These are phyloP conservation scores for Pseudoneurospora amorphoporcata DNA, from an alignment of 495 filamentous ascomycete species.

Conservation along the genomic window DNA sequence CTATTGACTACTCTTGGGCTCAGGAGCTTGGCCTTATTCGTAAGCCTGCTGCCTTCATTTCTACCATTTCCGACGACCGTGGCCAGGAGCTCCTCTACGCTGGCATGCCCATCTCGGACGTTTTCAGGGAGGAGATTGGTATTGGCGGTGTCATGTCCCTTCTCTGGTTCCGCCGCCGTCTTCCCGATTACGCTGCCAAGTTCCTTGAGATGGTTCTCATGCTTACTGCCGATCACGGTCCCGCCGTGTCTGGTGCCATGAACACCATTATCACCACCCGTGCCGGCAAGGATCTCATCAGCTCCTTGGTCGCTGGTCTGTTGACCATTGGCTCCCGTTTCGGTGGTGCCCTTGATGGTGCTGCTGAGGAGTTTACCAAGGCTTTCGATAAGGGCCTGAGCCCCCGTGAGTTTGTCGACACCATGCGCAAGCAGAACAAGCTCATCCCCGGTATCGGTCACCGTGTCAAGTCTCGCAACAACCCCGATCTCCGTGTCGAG, in stretches of 20 bases:
- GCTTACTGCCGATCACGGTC: constrained; percentile 98
- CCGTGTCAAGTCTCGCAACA: constrained; percentile 98
- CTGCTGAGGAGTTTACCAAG: constrained; percentile 96
- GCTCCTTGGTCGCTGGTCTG: constrained; percentile 86
- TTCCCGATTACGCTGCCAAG: constrained; percentile 91
- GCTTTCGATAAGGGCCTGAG: constrained; percentile 96
- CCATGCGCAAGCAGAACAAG: constrained; percentile 99
- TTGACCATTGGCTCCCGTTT: constrained; percentile 97
- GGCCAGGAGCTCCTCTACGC: constrained; percentile 98
- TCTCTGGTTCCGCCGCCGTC: constrained; percentile 97
- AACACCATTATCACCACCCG: constrained; percentile 99
- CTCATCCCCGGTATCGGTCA: constrained; percentile 98
- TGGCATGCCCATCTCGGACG: constrained; percentile 98
- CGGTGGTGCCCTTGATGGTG: constrained; percentile 95
- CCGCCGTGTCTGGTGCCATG: constrained; percentile 98
- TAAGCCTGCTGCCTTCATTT: constrained; percentile 99
- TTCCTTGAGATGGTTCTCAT: constrained; percentile 99
- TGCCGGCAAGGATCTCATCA: constrained; percentile 97
- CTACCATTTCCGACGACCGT: constrained; percentile 98
- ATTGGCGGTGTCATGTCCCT: constrained; percentile 99
- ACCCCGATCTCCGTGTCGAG: constrained; percentile 98
- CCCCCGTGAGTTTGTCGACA: constrained; percentile 97
- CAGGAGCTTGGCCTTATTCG: constrained; percentile 98
- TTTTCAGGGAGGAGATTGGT: constrained; percentile 97
- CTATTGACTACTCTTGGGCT: constrained; percentile 99